These are phyloP conservation scores for Trichoderma afroharzianum DNA, from an alignment of 2,329 filamentous ascomycete genomes.

Conservation along the genomic window DNA sequence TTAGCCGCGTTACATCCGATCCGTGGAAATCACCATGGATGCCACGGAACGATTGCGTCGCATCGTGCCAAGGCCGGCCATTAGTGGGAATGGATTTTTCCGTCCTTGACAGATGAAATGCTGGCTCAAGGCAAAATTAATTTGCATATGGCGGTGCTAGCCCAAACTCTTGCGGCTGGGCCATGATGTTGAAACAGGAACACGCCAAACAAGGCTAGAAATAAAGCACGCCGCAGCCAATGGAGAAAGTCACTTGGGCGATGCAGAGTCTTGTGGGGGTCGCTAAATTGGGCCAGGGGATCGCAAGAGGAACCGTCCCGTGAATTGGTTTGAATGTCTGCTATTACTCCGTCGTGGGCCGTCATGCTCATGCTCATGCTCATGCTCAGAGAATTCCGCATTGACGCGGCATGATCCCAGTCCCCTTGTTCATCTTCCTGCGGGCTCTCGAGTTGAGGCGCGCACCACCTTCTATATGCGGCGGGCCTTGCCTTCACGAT, in stretches of 20 bases:
- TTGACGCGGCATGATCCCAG: background rate
- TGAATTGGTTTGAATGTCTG: background rate
- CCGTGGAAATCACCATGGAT: background rate
- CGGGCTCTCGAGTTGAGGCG: background rate
- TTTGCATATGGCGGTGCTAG: background rate
- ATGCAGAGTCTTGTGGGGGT: background rate
- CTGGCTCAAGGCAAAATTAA: background rate
- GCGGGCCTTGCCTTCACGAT: background rate
- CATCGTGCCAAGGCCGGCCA: background rate
- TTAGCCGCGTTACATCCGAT: constrained; percentile 9
- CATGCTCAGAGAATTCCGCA: background rate
- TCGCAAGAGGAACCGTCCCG: background rate
- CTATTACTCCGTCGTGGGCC: background rate
- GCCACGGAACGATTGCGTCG: background rate
- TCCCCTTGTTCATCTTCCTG: background rate
- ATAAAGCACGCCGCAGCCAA: background rate
- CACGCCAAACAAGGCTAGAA: background rate
- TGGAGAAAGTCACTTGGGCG: background rate
- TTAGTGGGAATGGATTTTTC: constrained; percentile 18
- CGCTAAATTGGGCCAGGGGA: background rate
- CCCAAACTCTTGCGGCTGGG: background rate
- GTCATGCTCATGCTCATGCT: background rate
- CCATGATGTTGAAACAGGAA: background rate
- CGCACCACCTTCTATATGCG: constrained; percentile 4
- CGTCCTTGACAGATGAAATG: constrained; percentile 7